phyloP scores from a whole-genome alignment of 2,329 filamentous ascomycete species.

The Colletotrichum scovillei region DNA sequence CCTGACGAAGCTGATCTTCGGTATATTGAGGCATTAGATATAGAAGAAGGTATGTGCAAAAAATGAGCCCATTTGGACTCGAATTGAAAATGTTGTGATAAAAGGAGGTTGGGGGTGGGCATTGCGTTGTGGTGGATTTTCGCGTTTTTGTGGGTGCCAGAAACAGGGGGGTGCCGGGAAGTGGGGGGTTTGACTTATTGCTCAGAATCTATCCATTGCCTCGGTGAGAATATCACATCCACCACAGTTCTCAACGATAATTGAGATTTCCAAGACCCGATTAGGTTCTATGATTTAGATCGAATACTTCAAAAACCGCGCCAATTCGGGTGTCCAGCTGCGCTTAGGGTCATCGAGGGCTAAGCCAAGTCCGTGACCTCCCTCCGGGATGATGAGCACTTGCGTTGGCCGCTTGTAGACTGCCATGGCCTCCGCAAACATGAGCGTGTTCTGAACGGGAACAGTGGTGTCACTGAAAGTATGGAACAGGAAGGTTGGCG shows the following conservation, averaged over 20 bases:
- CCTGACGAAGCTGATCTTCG: too few species aligned
- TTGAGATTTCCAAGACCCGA: not conserved
- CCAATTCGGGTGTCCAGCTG: conserved; percentile 43
- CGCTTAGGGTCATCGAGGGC: conserved; percentile 39
- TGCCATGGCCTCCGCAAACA: conserved; percentile 42
- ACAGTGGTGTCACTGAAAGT: conserved; percentile 43
- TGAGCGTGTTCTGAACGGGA: conserved; percentile 42
- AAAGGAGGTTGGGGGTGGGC: too few species aligned
- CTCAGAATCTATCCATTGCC: not conserved
- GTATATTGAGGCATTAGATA: too few species aligned
- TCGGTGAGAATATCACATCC: not conserved
- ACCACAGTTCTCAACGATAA: not conserved
- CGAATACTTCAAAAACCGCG: conserved; percentile 41
- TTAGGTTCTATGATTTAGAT: conserved; percentile 2
- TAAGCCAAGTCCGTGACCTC: conserved; percentile 42
- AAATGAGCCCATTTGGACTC: too few species aligned
- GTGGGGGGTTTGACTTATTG: too few species aligned
- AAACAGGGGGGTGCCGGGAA: too few species aligned
- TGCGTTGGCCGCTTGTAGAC: conserved; percentile 38
- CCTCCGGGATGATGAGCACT: conserved; percentile 43
- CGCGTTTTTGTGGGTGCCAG: too few species aligned
- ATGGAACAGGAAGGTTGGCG: conserved; percentile 50
- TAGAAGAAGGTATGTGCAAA: too few species aligned
- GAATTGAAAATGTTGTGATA: too few species aligned
- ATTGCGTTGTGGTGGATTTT: too few species aligned